Conservation (phyloP, 768 basidiomycete genomes). For the Suillus clintonianus region DNA sequence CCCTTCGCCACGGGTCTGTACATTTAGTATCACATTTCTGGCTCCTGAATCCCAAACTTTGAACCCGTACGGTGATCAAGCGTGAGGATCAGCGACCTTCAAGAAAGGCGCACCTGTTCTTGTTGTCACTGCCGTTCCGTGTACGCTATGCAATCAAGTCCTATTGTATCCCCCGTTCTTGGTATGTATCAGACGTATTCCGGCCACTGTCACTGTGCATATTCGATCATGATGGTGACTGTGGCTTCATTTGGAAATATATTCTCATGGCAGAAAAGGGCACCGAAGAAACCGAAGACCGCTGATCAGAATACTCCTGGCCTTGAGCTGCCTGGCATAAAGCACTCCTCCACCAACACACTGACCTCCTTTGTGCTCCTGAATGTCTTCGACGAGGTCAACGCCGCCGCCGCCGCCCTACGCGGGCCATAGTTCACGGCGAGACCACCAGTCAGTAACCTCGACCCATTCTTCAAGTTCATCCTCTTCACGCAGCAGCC, state of each 20-base stretch:
- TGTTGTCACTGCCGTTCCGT: too few relatives aligned
- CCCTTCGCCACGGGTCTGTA: not conserved
- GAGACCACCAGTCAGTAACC: slow-evolving; percentile 53
- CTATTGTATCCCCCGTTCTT: not conserved
- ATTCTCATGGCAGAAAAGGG: slow-evolving; percentile 1
- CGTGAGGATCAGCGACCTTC: not conserved
- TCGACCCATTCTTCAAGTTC: slow-evolving; percentile 44
- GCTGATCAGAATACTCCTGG: not conserved
- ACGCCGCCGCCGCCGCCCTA: slow-evolving; percentile 19
- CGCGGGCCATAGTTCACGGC: slow-evolving; percentile 47
- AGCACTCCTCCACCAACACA: not conserved
- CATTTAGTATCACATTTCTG: not conserved
- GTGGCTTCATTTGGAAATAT: slow-evolving; percentile 1
- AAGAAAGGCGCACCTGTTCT: too few relatives aligned
- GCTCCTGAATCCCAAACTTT: not conserved
- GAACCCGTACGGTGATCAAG: not conserved
- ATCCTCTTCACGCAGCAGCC: slow-evolving; percentile 22
- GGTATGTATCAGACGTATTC: too few relatives aligned
- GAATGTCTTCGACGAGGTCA: slow-evolving; percentile 22
- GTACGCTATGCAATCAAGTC: not conserved
- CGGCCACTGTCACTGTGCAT: too few relatives aligned
- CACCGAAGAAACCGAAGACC: not conserved
- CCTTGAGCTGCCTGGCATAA: not conserved
- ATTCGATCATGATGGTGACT: too few relatives aligned
- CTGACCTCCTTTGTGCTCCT: not conserved